These are phyloP conservation scores for Fusarium paranaense DNA, from an alignment of 2,329 filamentous ascomycete genomes.

Conservation along the genomic window DNA sequence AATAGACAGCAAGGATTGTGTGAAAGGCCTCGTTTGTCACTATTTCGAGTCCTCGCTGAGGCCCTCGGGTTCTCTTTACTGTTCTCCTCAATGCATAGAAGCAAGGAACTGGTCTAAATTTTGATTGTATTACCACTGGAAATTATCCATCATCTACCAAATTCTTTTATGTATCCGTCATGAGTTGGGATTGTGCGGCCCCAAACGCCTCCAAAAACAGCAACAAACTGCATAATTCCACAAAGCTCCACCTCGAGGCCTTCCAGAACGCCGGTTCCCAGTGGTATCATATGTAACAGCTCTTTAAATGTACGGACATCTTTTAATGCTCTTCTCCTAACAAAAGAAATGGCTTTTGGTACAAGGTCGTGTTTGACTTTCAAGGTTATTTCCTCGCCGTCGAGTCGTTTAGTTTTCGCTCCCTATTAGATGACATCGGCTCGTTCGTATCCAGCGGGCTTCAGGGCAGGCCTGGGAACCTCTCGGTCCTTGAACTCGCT, in stretches of 20 bases:
- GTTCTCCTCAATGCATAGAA: background rate
- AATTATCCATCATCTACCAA: background rate
- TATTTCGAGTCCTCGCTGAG: background rate
- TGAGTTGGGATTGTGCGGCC: slow-evolving; percentile 28
- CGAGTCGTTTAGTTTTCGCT: background rate
- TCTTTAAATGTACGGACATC: background rate
- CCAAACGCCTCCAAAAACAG: slow-evolving; percentile 1
- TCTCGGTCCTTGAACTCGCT: slow-evolving; percentile 80
- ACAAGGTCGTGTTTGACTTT: background rate
- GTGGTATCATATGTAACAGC: slow-evolving; percentile 22
- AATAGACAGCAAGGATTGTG: background rate
- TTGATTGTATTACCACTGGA: slow-evolving; percentile 15
- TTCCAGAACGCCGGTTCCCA: slow-evolving; percentile 13
- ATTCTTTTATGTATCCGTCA: background rate
- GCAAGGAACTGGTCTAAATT: background rate
- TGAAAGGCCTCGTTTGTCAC: background rate
- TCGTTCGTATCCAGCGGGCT: slow-evolving; percentile 83
- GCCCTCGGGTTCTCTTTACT: background rate
- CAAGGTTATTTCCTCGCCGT: background rate
- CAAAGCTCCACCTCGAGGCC: background rate
- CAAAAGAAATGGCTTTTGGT: slow-evolving; percentile 6
- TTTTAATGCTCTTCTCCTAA: background rate
- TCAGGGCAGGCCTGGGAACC: slow-evolving; percentile 73
- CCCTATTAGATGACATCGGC: slow-evolving; percentile 75
- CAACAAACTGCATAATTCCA: slow-evolving; percentile 1